Percentiles rank a stretch among this genome's conserved stretches.
These are phyloP conservation scores for Tulasnella sp. DNA, from an alignment of 768 basidiomycete genomes.

Conservation along the genomic window DNA sequence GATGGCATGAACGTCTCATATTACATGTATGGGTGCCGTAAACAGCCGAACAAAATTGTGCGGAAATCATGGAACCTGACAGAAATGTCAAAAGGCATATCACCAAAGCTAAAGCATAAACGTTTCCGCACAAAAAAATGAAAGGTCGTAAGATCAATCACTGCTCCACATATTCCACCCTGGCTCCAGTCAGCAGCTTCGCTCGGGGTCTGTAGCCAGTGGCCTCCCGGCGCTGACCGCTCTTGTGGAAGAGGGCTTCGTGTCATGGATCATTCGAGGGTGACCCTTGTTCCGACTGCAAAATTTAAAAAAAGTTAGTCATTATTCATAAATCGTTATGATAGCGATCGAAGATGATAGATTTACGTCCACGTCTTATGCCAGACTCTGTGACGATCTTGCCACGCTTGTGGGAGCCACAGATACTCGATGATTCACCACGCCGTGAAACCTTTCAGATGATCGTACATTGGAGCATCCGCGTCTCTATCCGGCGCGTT, in stretches of 20 bases:
- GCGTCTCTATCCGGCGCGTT: slow-evolving; percentile 22
- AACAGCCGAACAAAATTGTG: too few species aligned
- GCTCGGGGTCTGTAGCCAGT: not conserved
- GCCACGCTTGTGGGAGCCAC: not conserved
- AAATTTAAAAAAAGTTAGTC: not conserved
- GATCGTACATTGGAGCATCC: slow-evolving; percentile 1
- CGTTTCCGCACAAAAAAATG: too few species aligned
- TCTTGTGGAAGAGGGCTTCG: not conserved
- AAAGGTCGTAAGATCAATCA: too few species aligned
- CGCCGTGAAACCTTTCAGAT: not conserved
- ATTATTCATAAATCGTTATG: too few species aligned
- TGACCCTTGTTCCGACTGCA: not conserved
- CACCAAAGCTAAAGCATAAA: too few species aligned
- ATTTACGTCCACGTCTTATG: not conserved
- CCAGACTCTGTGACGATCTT: slow-evolving; percentile 10
- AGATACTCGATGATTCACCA: slow-evolving; percentile 17
- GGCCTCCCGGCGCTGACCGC: not conserved
- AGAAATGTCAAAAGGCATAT: too few species aligned
- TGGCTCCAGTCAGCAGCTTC: not conserved
- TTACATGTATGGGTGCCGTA: too few species aligned
- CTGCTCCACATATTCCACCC: not conserved
- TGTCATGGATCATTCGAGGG: not conserved
- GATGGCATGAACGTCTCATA: too few species aligned
- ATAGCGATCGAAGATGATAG: not conserved
- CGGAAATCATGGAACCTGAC: too few species aligned